phyloP scores from a whole-genome alignment of 176 grass and related monocot genomes.

The Cenchrus fungigraminus region DNA sequence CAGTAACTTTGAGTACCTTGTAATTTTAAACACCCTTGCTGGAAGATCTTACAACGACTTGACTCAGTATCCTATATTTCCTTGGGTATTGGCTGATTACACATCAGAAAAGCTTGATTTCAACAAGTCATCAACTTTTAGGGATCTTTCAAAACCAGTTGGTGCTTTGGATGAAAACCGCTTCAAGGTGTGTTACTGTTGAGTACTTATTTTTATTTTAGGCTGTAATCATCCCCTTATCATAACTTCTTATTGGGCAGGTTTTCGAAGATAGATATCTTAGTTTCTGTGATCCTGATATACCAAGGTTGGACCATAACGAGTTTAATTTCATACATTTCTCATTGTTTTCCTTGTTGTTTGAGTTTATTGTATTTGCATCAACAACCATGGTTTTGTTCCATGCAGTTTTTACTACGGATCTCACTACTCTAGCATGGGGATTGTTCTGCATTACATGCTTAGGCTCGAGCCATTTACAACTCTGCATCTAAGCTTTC shows the following conservation, averaged over 20 bases:
- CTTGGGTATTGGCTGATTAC: constrained; percentile 96
- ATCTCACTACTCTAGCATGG: constrained; percentile 99
- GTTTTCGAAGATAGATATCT: constrained; percentile 97
- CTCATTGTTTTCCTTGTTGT: not conserved
- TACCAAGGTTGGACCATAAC: constrained; percentile 73
- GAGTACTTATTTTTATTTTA: constrained; percentile 24
- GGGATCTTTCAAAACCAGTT: constrained; percentile 95
- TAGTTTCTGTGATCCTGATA: constrained; percentile 93
- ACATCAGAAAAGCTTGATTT: constrained; percentile 94
- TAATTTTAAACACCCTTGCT: constrained; percentile 93
- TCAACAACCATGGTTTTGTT: constrained; percentile 30
- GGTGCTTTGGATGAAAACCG: constrained; percentile 91
- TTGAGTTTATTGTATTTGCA: not conserved
- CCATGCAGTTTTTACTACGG: constrained; percentile 93
- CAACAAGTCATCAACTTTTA: constrained; percentile 92
- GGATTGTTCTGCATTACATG: constrained; percentile 95
- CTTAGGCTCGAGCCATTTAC: constrained; percentile 77
- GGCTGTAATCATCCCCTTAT: constrained; percentile 7
- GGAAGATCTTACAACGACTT: constrained; percentile 97
- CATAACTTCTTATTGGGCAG: constrained; percentile 49
- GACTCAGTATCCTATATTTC: constrained; percentile 96
- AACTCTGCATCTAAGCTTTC: constrained; percentile 54
- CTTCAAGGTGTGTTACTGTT: constrained; percentile 65
- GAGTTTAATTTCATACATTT: constrained; percentile 1
- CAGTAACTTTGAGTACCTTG: constrained; percentile 96